Evolutionary conservation across 2,329 filamentous ascomycete genomes (phyloP).

Genomic region (Colletotrichum filicis): DNA sequence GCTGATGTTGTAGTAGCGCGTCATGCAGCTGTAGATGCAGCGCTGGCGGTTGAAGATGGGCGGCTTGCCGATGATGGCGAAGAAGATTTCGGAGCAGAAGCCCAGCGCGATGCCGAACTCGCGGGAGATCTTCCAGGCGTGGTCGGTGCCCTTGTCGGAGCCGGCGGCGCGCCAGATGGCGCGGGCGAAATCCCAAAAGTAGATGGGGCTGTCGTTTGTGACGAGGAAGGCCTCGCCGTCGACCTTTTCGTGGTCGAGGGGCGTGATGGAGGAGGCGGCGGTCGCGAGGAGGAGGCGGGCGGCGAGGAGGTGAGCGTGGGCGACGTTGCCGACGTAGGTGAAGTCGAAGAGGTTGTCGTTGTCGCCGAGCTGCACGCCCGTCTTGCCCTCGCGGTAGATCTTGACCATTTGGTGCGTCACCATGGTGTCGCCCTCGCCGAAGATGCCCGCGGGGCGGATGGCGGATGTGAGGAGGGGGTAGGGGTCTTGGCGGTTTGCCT

Average conservation of each 20-base stretch:
- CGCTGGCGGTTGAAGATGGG: constrained; percentile 69
- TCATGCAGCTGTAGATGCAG: constrained; percentile 78
- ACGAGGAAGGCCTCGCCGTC: constrained; percentile 92
- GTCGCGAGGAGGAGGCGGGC: constrained; percentile 74
- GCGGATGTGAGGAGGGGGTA: constrained; percentile 76
- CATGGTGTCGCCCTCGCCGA: constrained; percentile 89
- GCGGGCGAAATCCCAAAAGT: constrained; percentile 90
- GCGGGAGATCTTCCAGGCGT: constrained; percentile 65
- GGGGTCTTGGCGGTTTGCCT: constrained; percentile 72
- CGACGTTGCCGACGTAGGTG: constrained; percentile 72
- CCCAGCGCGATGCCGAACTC: constrained; percentile 64
- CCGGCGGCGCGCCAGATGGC: constrained; percentile 78
- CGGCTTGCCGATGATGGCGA: constrained; percentile 59
- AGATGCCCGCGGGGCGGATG: constrained; percentile 88
- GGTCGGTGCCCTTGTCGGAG: constrained; percentile 59
- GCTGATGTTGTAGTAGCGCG: constrained; percentile 79
- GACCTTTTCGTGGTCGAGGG: constrained; percentile 78
- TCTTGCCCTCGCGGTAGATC: constrained; percentile 74
- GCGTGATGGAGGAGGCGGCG: constrained; percentile 63
- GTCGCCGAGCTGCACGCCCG: constrained; percentile 82
- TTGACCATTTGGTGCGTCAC: constrained; percentile 79
- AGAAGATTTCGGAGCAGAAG: constrained; percentile 63
- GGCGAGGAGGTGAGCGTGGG: constrained; percentile 86
- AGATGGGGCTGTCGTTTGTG: constrained; percentile 88
- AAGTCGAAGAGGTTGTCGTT: constrained; percentile 73